These are phyloP conservation scores for Solanum pinnatisectum DNA, from an alignment of 257 asterid genomes.

Conservation along the genomic window DNA sequence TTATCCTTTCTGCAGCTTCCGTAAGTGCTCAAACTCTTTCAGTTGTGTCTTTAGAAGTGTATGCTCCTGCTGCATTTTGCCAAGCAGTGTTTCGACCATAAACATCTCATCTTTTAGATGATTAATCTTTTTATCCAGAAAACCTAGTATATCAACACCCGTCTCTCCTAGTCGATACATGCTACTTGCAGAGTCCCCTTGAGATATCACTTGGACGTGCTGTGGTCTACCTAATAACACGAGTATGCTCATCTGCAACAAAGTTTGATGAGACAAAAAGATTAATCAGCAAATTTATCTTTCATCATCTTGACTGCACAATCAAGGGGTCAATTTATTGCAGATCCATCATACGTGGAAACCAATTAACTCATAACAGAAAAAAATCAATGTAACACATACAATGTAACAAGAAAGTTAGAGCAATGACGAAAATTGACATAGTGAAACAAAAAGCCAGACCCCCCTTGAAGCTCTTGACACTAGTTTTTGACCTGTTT, in stretches of 20 bases:
- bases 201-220: conserved; percentile 62
- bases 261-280: background rate
- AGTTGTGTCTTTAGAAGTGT: conserved; percentile 47
- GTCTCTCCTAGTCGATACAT: conserved; percentile 25
- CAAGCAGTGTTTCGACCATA: conserved; percentile 50
- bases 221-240: conserved; percentile 82
- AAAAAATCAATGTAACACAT: background rate
- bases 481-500: background rate
- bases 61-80: conserved; percentile 60
- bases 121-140: conserved; percentile 45
- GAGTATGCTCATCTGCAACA: conserved; percentile 71
- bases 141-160: conserved; percentile 26
- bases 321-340: background rate
- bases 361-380: background rate
- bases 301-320: background rate
- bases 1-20: conserved; percentile 27
- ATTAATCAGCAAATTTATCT: background rate
- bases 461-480: background rate
- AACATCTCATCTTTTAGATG: conserved; percentile 78
- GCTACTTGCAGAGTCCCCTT: conserved; percentile 28
- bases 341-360: background rate
- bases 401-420: background rate
- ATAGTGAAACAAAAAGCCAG: background rate
- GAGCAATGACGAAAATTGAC: background rate
- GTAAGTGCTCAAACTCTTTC: conserved; percentile 50